Evolutionary conservation across 2,329 filamentous ascomycete genomes (phyloP).

Genomic region (Monosporascus sp.): DNA sequence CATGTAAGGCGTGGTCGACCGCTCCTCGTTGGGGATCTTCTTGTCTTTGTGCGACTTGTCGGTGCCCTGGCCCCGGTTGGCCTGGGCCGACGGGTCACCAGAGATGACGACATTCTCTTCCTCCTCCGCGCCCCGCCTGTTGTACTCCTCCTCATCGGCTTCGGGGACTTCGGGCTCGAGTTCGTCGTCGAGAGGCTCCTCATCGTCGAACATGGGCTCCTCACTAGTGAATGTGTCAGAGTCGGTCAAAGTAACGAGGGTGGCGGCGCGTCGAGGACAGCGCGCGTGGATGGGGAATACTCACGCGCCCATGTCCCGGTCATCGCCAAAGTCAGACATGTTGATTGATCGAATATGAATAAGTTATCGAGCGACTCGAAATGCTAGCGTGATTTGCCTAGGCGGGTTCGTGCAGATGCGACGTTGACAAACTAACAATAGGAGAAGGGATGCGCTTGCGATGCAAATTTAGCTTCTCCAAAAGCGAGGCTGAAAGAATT

Average conservation of each 20-base stretch:
- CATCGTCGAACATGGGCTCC: constrained; percentile 68
- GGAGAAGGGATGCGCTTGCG: constrained; percentile 9
- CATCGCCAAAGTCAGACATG: constrained; percentile 27
- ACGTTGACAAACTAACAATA: constrained; percentile 8
- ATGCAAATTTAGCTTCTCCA: constrained; percentile 14
- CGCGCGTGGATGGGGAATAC: constrained; percentile 6
- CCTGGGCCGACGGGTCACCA: constrained; percentile 56
- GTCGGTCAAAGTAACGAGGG: background rate
- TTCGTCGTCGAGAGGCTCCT: constrained; percentile 53
- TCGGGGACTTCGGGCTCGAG: constrained; percentile 49
- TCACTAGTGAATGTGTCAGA: constrained; percentile 41
- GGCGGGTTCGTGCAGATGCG: constrained; percentile 5
- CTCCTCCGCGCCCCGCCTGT: constrained; percentile 49
- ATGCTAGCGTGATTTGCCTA: background rate
- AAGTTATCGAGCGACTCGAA: constrained; percentile 3
- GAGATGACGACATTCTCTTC: constrained; percentile 55
- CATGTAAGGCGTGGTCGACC: constrained; percentile 96
- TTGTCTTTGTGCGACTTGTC: constrained; percentile 65
- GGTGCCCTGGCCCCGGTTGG: constrained; percentile 46
- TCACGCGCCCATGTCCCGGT: constrained; percentile 21
- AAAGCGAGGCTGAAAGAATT: constrained; percentile 21
- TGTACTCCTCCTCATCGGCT: constrained; percentile 45
- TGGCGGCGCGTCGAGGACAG: background rate
- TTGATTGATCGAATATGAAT: constrained; percentile 2
- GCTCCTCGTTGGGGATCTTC: constrained; percentile 83